Evolutionary conservation across 2,329 filamentous ascomycete species (phyloP), one percentile per base, ranked within the genome.

Genomic region (Tolypocladium amazonense): DNA sequence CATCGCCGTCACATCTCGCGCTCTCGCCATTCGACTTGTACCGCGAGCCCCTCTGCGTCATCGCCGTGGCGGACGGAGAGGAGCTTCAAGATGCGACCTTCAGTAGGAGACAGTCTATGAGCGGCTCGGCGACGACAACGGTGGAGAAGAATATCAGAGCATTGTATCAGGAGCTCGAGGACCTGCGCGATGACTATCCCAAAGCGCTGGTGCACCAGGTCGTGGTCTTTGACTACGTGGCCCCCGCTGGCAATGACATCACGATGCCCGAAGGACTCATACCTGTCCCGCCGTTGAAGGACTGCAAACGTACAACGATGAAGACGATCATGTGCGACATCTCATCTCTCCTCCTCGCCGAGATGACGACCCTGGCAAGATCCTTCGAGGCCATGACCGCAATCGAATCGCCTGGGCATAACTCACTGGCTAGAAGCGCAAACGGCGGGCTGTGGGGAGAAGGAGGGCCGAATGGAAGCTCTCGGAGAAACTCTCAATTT

Each of bases 21-120:
- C 77, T 96, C 47, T 88, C 88, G 43, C 92, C 94, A 1, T 97
- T 97, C 77, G 94, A 99, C 72, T 79, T 93, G 52, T 96, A 90
- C 72, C 84, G 92, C 66, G 90, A 96, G 71, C 88, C 91, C 11
- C 79, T 97, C 58, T 84, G 89, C 57, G 81, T 97, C 33, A 83
- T 99, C 63, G 93, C 90, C 3, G 80, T 97, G 61, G 89, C 90
- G 20, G 93, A 97, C 73, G 91, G 89, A 56, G 75, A 77, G 47
- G 90, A 95, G 72, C 79, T 90, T 33, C 75, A 79, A 61, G 79
- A 79, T 62, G 71, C 75, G 5, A 73, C 76, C 52, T 82, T 84
- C 63, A 81, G 76, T 72, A 82, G 81, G 66, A 76, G 82, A 50
- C 76, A 79, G 57, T 85, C 82, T 15, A 71, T 75, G 12, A 81